Base-by-base conservation (phyloP, 2,329 filamentous ascomycete genomes). In the Dactylellina leptospora region DNA sequence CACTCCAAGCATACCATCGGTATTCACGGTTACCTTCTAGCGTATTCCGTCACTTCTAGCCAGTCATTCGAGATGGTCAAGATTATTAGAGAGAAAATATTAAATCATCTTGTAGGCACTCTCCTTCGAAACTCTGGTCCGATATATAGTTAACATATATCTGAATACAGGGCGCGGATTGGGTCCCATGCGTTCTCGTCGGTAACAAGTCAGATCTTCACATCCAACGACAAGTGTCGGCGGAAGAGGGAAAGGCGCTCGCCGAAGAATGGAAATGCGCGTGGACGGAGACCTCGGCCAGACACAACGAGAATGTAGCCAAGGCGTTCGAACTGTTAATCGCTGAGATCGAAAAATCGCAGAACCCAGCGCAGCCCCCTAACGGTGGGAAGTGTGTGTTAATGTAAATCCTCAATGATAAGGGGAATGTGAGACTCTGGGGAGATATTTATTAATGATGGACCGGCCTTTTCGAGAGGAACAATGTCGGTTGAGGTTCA, bases 1-100 rank as follows among this genome's bases (percentile, higher is more conserved):
- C 97, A 97, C 81, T 96, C 91, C 74, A 97, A 97, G 83, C 93
- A 97, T 80, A 97, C 97, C 78, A 97, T 99, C 80, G 95, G 95
- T 74, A 97, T 97, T 76, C 95, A 99, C 83, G 95, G 95, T 64
- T 99, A 97, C 81, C 92, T 99, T 86, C 89, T 99, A 72, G 93
- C 97, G 51, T 99, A 99, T 82, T 96, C 93, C n/a, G 93, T 99
- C 53, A 90, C 91, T 20, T 96, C 91, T 50, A 88, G 91, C 78
- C 90, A 95, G 77, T 96, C 92, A 8, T 97, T 97, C 78, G 95
- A 99, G 80, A 99, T 97, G 93, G 90, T 96, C 54, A 88, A 91
- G 78, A 92, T 97, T 71, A 96, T 99, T 76, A 86, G 93, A 23
- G 93, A 97, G 80, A 99, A 97, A 85, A 97, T 99, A 74, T 83